Evolutionary conservation across 2,329 filamentous ascomycete species (phyloP).

Genomic region (Penicillium sclerotigenum): DNA sequence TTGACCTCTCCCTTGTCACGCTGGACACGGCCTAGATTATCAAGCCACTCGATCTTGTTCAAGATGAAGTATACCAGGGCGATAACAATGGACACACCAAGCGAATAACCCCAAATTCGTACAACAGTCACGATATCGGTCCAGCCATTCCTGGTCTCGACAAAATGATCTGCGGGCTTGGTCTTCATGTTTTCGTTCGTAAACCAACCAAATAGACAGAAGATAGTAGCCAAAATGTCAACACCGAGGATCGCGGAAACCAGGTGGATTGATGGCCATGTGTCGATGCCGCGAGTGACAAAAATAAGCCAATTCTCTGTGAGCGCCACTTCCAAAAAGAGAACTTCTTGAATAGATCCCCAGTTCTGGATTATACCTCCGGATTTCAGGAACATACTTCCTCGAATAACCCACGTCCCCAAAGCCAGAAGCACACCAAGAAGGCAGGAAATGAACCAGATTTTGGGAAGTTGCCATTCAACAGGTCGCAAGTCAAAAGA

Average conservation of each 20-base stretch:
- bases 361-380: constrained; percentile 74
- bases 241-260: constrained; percentile 68
- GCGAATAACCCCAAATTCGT: constrained; percentile 51
- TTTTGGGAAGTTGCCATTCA: constrained; percentile 79
- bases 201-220: constrained; percentile 74
- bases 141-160: constrained; percentile 51
- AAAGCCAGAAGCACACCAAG: constrained; percentile 67
- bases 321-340: constrained; percentile 86
- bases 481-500: constrained; percentile 72
- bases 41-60: constrained; percentile 45
- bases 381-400: constrained; percentile 64
- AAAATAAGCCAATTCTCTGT: constrained; percentile 97
- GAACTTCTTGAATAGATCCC: constrained; percentile 69
- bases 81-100: constrained; percentile 52
- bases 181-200: constrained; percentile 49
- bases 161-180: constrained; percentile 24
- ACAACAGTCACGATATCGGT: constrained; percentile 57
- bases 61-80: constrained; percentile 51
- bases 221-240: constrained; percentile 68
- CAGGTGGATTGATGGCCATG: constrained; percentile 70
- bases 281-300: constrained; percentile 79
- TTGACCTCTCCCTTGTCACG: constrained; percentile 49
- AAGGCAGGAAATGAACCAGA: constrained; percentile 64
- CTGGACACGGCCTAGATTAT: constrained; percentile 48
- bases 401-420: constrained; percentile 72